A percentile compares a stretch with the other conserved stretches of the same genome.
phyloP scores from a whole-genome alignment of 306 rosid species.

The Crataegus laevigata region DNA sequence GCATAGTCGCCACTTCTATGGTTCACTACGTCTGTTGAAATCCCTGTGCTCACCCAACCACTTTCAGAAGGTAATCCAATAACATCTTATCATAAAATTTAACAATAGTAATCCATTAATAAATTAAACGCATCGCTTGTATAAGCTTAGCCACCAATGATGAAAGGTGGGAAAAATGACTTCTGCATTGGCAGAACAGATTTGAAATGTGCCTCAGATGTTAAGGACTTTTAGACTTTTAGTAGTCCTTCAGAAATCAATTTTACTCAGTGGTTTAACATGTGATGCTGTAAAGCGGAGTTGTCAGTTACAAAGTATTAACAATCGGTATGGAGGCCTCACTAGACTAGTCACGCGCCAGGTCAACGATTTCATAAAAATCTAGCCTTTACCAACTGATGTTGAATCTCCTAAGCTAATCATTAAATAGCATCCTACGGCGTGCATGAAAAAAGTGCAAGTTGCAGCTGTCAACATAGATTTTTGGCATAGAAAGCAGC shows the following conservation, averaged over 20 bases:
- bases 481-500: background rate
- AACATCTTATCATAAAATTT: background rate
- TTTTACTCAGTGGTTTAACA: background rate
- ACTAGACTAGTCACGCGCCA: background rate
- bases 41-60: constrained; percentile 25
- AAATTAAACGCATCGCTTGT: background rate
- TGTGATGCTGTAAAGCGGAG: background rate
- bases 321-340: background rate
- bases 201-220: background rate
- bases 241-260: background rate
- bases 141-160: background rate
- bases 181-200: background rate
- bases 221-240: background rate
- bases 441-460: background rate
- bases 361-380: background rate
- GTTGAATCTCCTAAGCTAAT: background rate
- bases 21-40: constrained; percentile 36
- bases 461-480: background rate
- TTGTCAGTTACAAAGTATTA: background rate
- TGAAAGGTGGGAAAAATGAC: background rate
- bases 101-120: background rate
- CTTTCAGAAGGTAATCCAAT: constrained; percentile 12
- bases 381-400: background rate
- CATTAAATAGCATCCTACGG: background rate
- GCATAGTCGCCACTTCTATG: constrained; percentile 49